Evolutionary conservation across 2,329 filamentous ascomycete genomes (phyloP), one percentile per base, ranked within the genome.

Genomic region (Raffaelea deltoideospora): DNA sequence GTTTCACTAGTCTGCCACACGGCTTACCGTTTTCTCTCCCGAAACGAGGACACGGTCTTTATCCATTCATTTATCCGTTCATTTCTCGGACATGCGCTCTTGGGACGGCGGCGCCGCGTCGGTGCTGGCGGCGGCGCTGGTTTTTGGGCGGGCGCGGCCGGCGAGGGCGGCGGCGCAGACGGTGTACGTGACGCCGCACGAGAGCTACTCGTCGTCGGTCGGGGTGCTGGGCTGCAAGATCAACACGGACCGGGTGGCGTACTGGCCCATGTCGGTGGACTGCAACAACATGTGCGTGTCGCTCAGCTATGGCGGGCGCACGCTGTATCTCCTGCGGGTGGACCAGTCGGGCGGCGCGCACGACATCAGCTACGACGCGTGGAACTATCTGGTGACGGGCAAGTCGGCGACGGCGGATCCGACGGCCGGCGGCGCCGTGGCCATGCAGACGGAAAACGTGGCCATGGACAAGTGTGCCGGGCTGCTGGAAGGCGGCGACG

Each of bases 361-460:
- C 52, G 70, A 75, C 51, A 64, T 73, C 53, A 64, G 59, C 39
- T 74, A 73, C 56, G 69, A 74, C 42, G 69, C 69, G 33, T 74
- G 67, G 67, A 72, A 72, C 56, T 65, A 65, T 46, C 63, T 49
- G n/a, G 47, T 54, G 34, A 67, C 61, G 0, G 65, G 65, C 38
- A 39, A 61, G 36, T 56, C 58, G 3, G 69, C 69, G 4, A 55
- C 55, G 2, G 50, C 59, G 13, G 51, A 60, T 32, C 67, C 68
- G 20, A 54, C 51, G 3, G 50, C 56, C 2, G 69, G 69, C 33
- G 69, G 68, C 17, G 56, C 56, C 10, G 46, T 69, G 18, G 51
- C 56, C 17, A 71, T 72, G 56, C 52, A 58, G 13, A 66, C 56
- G 41, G 57, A 61, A 43, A 52, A 58, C 38, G 62, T 62, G 24